Conservation (phyloP, 495 filamentous ascomycete genomes). For the Penicillium salamii region DNA sequence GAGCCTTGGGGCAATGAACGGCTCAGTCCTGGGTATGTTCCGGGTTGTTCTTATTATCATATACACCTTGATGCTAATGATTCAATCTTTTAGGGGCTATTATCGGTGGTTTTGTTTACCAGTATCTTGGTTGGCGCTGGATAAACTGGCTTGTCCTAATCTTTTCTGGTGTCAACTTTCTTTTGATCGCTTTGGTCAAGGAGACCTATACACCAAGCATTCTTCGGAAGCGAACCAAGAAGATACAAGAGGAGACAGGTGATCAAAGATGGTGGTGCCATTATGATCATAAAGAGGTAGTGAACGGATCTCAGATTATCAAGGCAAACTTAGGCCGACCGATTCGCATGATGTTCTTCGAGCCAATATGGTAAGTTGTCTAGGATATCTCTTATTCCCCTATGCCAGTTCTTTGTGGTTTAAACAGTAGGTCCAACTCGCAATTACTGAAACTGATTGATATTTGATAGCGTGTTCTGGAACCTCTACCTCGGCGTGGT, state of each 20-base stretch:
- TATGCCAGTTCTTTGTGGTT: no score
- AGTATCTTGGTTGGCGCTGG: constrained; percentile 79
- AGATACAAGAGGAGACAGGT: constrained; percentile 57
- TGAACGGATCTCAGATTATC: constrained; percentile 27
- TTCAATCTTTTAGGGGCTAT: constrained; percentile 55
- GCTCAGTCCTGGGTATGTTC: constrained; percentile 35
- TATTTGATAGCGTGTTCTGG: constrained; percentile 58
- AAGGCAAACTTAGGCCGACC: constrained; percentile 63
- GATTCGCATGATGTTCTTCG: constrained; percentile 62
- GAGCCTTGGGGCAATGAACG: constrained; percentile 70
- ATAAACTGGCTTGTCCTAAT: constrained; percentile 78
- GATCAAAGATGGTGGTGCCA: constrained; percentile 64
- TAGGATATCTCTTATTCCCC: no score
- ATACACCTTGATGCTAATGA: no score
- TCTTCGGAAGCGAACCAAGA: constrained; percentile 53
- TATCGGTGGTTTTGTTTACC: constrained; percentile 68
- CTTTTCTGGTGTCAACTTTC: constrained; percentile 46
- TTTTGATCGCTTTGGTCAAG: constrained; percentile 48
- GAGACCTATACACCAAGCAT: constrained; percentile 72
- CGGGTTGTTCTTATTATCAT: no score
- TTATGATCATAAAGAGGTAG: constrained; percentile 58
- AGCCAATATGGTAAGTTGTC: constrained; percentile 71
- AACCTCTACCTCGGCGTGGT: constrained; percentile 63
- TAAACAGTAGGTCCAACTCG: no score
- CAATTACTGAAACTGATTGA: constrained; percentile 31